Evolutionary conservation across 768 basidiomycete species (phyloP), one percentile per base, ranked within the genome.

Genomic region (Rhizopogon vesiculosus): DNA sequence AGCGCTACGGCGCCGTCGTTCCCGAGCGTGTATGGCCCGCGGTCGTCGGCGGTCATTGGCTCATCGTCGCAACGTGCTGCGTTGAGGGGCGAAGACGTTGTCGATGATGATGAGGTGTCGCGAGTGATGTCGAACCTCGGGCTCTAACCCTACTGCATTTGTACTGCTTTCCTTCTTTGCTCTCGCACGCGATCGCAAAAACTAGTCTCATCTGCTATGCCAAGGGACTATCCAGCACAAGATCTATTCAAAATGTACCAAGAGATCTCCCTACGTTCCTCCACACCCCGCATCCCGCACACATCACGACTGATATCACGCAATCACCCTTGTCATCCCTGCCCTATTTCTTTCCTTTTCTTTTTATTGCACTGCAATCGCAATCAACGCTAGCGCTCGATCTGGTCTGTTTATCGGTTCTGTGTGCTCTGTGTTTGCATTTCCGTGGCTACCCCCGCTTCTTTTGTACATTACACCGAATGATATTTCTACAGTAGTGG

Each of bases 21-120:
- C 74, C 91, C 90, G 13, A 91, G 89, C 62, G 91, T 93, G 9
- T 92, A 92, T 66, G 89, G 83, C 1, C 82, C 86, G 3, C 81
- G 85, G 50, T 71, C 78, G 51, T 74, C 76, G 42, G 69, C 76
- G 5, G 74, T 78, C 28, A 71, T 79, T 15, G 78, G 78, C 48
- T 64, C 74, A 22, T 74, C 76, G 51, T 68, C 70, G 19, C 80
- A 79, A 59, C 70, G 77, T 59, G 72, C 70, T 45, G 68, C 55
- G 67, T 67, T 60, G 55, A 66, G 62, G 48, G 60, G 70, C 55
- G 85, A 86, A 42, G 85, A 83, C 40, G 83, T 82, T 44, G 73
- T 73, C 25, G 78, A 82, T 53, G 48, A 38, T 53, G 48, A 49
- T 54, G 87, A 89, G 63, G 84, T 89, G 54, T 84, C 88, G 42